A percentile compares a stretch with the other conserved stretches of the same genome.
Conservation (phyloP, 768 basidiomycete genomes). For the Amylocystis lapponica region DNA sequence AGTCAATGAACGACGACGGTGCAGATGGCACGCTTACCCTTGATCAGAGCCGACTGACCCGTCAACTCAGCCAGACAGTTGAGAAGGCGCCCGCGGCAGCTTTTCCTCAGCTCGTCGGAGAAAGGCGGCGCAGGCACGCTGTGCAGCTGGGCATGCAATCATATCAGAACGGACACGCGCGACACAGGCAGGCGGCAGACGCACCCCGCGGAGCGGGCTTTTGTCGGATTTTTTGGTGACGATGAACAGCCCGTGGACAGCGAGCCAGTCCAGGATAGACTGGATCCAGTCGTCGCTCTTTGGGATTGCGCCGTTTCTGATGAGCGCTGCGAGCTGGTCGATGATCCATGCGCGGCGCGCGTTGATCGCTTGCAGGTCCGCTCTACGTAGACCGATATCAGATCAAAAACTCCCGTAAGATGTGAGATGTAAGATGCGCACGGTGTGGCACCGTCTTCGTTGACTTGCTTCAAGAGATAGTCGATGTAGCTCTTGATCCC, state of each 20-base stretch:
- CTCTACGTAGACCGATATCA: conserved; percentile 25
- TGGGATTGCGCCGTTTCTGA: conserved; percentile 75
- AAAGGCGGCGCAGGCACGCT: conserved; percentile 58
- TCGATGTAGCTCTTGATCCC: conserved; percentile 76
- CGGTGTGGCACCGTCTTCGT: conserved; percentile 38
- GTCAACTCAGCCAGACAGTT: conserved; percentile 71
- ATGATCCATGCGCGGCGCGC: conserved; percentile 74
- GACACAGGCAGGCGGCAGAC: conserved; percentile 21
- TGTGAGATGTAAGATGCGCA: conserved; percentile 6
- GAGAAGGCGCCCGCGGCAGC: conserved; percentile 66
- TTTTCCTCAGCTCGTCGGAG: conserved; percentile 63
- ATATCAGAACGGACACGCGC: background rate
- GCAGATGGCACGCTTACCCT: conserved; percentile 34
- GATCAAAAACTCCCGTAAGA: background rate
- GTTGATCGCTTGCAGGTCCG: conserved; percentile 42
- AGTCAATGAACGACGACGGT: background rate
- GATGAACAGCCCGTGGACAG: conserved; percentile 75
- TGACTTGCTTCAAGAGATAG: conserved; percentile 60
- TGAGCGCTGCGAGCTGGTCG: conserved; percentile 75
- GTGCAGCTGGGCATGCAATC: conserved; percentile 43
- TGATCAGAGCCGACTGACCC: conserved; percentile 44
- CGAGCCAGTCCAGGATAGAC: conserved; percentile 73
- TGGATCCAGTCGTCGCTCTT: conserved; percentile 78
- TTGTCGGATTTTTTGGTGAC: conserved; percentile 70
- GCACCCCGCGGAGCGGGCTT: conserved; percentile 51